Conservation (phyloP, 2,329 filamentous ascomycete species). For the Septoria linicola region DNA sequence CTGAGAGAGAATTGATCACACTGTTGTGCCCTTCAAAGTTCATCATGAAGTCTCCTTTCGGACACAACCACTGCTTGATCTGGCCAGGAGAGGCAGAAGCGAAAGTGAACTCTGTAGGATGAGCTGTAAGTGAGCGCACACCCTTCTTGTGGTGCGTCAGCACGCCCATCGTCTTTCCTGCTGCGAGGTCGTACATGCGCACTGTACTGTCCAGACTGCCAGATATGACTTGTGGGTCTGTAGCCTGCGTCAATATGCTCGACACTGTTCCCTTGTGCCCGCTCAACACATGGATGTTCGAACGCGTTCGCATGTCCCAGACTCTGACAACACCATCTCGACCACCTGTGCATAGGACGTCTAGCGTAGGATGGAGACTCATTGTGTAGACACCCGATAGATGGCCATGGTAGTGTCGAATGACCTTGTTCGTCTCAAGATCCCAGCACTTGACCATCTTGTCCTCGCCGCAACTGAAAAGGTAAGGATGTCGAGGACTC, state of each 20-base stretch:
- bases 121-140: conserved; percentile 77
- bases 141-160: conserved; percentile 99
- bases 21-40: conserved; percentile 96
- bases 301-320: conserved; percentile 97
- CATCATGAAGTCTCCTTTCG: conserved; percentile 97
- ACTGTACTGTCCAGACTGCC: conserved; percentile 91
- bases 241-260: conserved; percentile 88
- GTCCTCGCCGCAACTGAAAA: conserved; percentile 97
- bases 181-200: conserved; percentile 90
- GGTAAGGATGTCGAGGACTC: conserved; percentile 88
- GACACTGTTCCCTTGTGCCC: conserved; percentile 91
- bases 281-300: conserved; percentile 88
- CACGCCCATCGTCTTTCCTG: conserved; percentile 93
- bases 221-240: conserved; percentile 92
- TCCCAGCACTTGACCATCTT: conserved; percentile 99
- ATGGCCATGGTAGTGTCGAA: conserved; percentile 96
- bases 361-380: conserved; percentile 87
- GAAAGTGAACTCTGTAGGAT: conserved; percentile 94
- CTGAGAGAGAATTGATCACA: conserved; percentile 90
- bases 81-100: conserved; percentile 86
- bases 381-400: conserved; percentile 93
- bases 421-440: conserved; percentile 98
- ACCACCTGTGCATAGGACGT: conserved; percentile 91
- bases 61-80: conserved; percentile 99
- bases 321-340: conserved; percentile 91